A percentile compares a stretch with the other conserved stretches of the same genome.
These are phyloP conservation scores for Boletellus ananas DNA, from an alignment of 768 basidiomycete species.

Conservation along the genomic window DNA sequence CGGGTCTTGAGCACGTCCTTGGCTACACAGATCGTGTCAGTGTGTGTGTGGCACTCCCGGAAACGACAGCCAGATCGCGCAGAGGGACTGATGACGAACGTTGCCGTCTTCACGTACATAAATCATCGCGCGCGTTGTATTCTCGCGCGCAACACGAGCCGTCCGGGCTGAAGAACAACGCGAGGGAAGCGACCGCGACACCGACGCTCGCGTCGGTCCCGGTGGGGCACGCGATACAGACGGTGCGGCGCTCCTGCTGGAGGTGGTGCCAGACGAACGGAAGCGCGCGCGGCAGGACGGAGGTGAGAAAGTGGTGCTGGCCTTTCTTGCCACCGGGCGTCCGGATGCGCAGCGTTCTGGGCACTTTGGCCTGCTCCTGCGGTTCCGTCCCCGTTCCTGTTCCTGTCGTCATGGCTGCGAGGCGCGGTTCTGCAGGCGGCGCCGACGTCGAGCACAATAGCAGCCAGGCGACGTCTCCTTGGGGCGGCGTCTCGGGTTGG, in stretches of 20 bases:
- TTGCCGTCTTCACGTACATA: conserved; percentile 20
- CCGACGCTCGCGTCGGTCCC: conserved; percentile 66
- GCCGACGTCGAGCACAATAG: no score
- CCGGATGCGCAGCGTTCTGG: conserved; percentile 22
- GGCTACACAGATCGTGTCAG: conserved; percentile 21
- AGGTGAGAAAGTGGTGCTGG: conserved; percentile 44
- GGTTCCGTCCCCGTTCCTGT: no score
- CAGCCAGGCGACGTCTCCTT: no score
- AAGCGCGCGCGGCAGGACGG: conserved; percentile 46
- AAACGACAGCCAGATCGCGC: no score
- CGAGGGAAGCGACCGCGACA: conserved; percentile 55
- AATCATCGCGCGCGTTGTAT: background rate
- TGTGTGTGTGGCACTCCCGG: no score
- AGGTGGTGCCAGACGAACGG: conserved; percentile 45
- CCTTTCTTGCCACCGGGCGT: conserved; percentile 50
- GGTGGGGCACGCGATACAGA: conserved; percentile 52
- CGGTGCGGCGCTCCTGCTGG: conserved; percentile 18
- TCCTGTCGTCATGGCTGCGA: no score
- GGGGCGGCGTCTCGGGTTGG: no score
- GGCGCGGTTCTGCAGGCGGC: no score
- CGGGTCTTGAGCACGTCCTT: conserved; percentile 69
- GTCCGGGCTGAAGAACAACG: conserved; percentile 53
- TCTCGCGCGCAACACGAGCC: conserved; percentile 33
- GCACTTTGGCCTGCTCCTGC: background rate
- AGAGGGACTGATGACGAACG: background rate